Evolutionary conservation across 371 early-diverging fungal genomes (phyloP).

Genomic region (Mortierella sp.): DNA sequence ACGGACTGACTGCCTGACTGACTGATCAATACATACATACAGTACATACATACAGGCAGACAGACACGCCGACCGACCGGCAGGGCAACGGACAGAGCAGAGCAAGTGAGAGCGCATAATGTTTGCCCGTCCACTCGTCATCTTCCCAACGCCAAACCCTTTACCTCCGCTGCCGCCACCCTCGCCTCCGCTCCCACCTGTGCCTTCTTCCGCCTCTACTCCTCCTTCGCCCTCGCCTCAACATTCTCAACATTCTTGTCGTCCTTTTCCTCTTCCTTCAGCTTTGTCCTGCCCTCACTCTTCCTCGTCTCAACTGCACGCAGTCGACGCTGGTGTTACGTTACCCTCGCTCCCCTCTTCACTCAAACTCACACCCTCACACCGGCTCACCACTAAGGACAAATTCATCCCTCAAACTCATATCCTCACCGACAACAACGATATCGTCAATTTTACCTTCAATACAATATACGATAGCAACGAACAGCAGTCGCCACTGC

Average conservation of each 20-base stretch:
- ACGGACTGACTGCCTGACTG: too few relatives aligned
- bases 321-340: too few relatives aligned
- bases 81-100: too few relatives aligned
- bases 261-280: neutral
- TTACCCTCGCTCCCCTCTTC: neutral
- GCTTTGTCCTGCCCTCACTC: constrained; percentile 5
- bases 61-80: too few relatives aligned
- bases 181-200: constrained; percentile 3
- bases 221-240: constrained; percentile 2
- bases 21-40: too few relatives aligned
- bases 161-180: constrained; percentile 3
- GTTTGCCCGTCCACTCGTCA: constrained; percentile 4
- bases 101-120: neutral
- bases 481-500: neutral
- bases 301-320: neutral
- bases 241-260: neutral
- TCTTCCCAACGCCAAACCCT: constrained; percentile 10
- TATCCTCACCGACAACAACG: neutral
- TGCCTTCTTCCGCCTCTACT: neutral
- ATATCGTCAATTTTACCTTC: neutral
- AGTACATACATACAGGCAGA: too few relatives aligned
- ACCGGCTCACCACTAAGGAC: neutral
- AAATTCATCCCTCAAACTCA: neutral
- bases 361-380: neutral
- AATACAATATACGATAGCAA: neutral